These are phyloP conservation scores for Geoglossum cookeanum DNA, from an alignment of 2,329 filamentous ascomycete species.

Conservation along the genomic window DNA sequence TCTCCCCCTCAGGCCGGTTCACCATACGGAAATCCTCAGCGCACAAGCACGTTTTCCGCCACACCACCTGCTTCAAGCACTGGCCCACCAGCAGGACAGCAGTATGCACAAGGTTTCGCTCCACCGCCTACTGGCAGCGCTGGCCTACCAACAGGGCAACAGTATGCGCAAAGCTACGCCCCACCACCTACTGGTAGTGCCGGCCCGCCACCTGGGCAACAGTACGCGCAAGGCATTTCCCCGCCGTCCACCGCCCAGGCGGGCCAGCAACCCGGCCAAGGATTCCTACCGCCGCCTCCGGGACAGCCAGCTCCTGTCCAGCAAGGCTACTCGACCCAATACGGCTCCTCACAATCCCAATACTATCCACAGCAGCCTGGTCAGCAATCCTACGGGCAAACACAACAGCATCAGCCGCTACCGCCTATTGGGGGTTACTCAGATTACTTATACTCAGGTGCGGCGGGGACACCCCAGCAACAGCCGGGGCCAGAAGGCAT, in stretches of 20 bases:
- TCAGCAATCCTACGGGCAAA: no score
- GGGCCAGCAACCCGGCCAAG: neutral
- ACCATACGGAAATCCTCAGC: conserved; percentile 17
- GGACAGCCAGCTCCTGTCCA: neutral
- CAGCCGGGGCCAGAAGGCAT: neutral
- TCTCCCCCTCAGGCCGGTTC: conserved; percentile 12
- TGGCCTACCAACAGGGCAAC: neutral
- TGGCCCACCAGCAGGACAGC: neutral
- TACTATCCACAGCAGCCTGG: neutral
- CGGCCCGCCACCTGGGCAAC: neutral
- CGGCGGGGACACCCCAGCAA: neutral
- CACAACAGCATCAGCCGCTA: no score
- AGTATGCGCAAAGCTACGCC: neutral
- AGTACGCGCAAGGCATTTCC: neutral
- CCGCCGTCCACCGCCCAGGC: neutral
- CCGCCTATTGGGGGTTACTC: conserved; percentile 2
- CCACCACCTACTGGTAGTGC: neutral
- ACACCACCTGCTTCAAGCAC: neutral
- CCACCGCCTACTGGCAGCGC: neutral
- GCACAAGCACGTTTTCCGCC: conserved; percentile 17
- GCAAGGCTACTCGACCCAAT: neutral
- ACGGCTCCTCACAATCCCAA: no score
- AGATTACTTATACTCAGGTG: neutral
- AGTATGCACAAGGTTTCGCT: neutral
- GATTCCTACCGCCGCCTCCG: neutral